These are phyloP conservation scores for Astrothelium macrocarpum DNA, from an alignment of 495 filamentous ascomycete species.

Conservation along the genomic window DNA sequence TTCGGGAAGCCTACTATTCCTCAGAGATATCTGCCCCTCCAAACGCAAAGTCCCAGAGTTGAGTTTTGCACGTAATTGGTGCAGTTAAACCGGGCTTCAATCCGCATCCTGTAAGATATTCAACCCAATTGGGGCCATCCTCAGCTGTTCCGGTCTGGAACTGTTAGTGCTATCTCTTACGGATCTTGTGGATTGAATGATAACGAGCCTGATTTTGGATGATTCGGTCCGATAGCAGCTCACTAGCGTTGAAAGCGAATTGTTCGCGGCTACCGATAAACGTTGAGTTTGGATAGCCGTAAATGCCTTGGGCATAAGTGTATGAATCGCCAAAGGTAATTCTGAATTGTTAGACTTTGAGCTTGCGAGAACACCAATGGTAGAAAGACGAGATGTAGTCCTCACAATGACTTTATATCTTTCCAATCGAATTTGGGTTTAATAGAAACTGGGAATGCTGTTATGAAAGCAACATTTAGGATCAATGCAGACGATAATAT, in stretches of 20 bases:
- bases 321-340: slow-evolving; percentile 50
- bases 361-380: not conserved
- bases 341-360: not conserved
- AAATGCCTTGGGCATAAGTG: slow-evolving; percentile 44
- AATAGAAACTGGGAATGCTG: not conserved
- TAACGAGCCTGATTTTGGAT: slow-evolving; percentile 36
- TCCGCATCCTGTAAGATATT: slow-evolving; percentile 41
- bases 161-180: not conserved
- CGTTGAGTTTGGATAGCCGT: slow-evolving; percentile 39
- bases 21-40: slow-evolving; percentile 42
- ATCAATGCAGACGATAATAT: not conserved
- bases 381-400: not conserved
- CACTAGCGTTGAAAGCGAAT: slow-evolving; percentile 32
- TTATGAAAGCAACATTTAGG: not conserved
- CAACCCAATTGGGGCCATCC: slow-evolving; percentile 43
- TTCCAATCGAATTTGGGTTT: slow-evolving; percentile 6
- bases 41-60: slow-evolving; percentile 50
- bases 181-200: not conserved
- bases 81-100: slow-evolving; percentile 29
- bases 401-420: not conserved
- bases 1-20: slow-evolving; percentile 15
- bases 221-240: slow-evolving; percentile 39
- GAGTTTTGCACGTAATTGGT: slow-evolving; percentile 33
- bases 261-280: slow-evolving; percentile 41
- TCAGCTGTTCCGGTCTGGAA: slow-evolving; percentile 36